Percentiles rank a stretch among this genome's conserved stretches.
Evolutionary conservation across 225 moss, liverwort and hornwort species (phyloP).

Genomic region (Marchantia paleacea): DNA sequence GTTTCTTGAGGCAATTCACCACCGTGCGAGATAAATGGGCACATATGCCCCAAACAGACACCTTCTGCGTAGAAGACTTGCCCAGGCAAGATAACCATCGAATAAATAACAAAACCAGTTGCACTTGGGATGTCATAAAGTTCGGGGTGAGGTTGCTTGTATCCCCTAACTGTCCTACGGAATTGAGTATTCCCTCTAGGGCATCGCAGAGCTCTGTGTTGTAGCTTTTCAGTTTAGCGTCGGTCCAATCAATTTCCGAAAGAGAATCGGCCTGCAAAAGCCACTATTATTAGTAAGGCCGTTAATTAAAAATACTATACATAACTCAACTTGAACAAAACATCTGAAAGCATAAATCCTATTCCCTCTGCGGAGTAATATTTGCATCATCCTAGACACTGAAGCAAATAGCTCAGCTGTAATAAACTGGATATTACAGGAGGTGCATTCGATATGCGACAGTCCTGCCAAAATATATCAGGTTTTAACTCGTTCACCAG

Average conservation of each 20-base stretch:
- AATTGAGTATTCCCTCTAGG: slow-evolving; percentile 55
- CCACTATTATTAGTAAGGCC: not conserved
- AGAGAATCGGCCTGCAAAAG: slow-evolving; percentile 4
- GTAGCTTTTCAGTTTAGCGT: slow-evolving; percentile 56
- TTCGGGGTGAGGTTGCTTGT: slow-evolving; percentile 55
- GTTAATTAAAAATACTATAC: not conserved
- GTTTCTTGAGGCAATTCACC: slow-evolving; percentile 71
- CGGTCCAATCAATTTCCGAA: slow-evolving; percentile 57
- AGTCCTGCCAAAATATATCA: no score
- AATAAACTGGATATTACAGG: no score
- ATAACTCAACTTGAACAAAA: not conserved
- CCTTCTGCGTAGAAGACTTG: slow-evolving; percentile 33
- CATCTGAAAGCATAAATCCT: not conserved
- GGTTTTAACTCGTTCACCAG: no score
- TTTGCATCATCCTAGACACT: not conserved
- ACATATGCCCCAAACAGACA: slow-evolving; percentile 53
- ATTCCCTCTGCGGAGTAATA: not conserved
- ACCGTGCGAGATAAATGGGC: slow-evolving; percentile 63
- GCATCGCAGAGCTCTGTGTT: slow-evolving; percentile 64
- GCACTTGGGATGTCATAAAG: slow-evolving; percentile 82
- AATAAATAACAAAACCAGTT: slow-evolving; percentile 63
- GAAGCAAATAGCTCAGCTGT: not conserved
- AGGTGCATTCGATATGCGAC: no score
- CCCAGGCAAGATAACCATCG: slow-evolving; percentile 63
- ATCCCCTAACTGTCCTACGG: slow-evolving; percentile 60